phyloP scores from a whole-genome alignment of 495 filamentous ascomycete genomes.

The Neurospora hispaniola region DNA sequence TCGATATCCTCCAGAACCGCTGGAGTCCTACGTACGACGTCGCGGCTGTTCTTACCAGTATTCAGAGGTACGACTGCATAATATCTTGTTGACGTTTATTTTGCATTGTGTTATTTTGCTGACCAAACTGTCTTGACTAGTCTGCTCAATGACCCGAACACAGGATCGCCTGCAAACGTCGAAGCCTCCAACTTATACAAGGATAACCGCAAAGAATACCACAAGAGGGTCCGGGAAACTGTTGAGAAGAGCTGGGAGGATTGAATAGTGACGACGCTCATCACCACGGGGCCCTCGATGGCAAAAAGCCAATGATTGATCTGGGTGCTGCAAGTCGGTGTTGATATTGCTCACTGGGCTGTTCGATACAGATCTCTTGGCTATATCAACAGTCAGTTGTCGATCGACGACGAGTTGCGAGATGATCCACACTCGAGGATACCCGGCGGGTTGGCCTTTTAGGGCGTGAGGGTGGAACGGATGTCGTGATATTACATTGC shows the following conservation, averaged over 20 bases:
- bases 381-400: not conserved
- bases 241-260: slow-evolving; percentile 99
- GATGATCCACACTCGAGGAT: not conserved
- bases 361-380: not conserved
- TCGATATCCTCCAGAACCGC: slow-evolving; percentile 95
- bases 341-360: not conserved
- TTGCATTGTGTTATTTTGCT: not conserved
- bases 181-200: slow-evolving; percentile 98
- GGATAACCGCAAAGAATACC: slow-evolving; percentile 92
- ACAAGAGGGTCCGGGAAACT: slow-evolving; percentile 87
- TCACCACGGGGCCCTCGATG: not conserved
- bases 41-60: slow-evolving; percentile 90
- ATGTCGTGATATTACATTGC: not conserved
- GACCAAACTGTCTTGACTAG: slow-evolving; percentile 34
- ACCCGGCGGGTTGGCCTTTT: not conserved
- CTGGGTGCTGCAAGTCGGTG: not conserved
- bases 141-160: slow-evolving; percentile 97
- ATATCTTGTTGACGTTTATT: not conserved
- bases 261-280: slow-evolving; percentile 24
- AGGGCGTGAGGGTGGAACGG: not conserved
- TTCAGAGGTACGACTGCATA: slow-evolving; percentile 63
- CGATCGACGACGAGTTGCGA: not conserved
- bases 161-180: slow-evolving; percentile 92
- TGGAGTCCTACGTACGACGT: slow-evolving; percentile 99
- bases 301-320: not conserved